Conservation (phyloP, 73 alveolate genomes). For the Paramecium tetraurelia region DNA sequence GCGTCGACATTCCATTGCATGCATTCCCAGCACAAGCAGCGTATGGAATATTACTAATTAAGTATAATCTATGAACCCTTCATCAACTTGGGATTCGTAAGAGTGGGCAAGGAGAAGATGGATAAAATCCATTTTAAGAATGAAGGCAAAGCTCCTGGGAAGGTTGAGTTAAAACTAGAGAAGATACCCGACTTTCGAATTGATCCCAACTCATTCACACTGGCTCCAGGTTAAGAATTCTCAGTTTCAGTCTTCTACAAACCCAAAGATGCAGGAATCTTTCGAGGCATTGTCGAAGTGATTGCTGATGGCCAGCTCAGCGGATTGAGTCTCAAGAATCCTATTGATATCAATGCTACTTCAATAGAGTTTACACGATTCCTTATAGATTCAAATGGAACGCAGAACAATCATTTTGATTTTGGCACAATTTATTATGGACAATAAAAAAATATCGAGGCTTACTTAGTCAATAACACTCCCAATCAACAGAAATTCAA, state of each 20-base stretch:
- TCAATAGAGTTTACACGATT: constrained; percentile 86
- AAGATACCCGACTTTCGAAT: constrained; percentile 80
- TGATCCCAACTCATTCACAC: constrained; percentile 86
- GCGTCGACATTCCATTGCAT: constrained; percentile 84
- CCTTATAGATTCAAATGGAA: constrained; percentile 80
- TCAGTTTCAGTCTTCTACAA: constrained; percentile 79
- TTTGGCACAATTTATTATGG: constrained; percentile 97
- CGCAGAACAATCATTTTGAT: constrained; percentile 84
- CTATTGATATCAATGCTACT: constrained; percentile 97
- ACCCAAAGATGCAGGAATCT: constrained; percentile 94
- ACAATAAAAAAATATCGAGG: constrained; percentile 86
- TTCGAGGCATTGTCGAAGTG: constrained; percentile 92
- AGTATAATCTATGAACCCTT: constrained; percentile 94
- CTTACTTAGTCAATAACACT: constrained; percentile 95
- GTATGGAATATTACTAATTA: not conserved
- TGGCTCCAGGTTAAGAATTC: constrained; percentile 85
- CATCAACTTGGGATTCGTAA: constrained; percentile 94
- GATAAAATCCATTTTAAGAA: constrained; percentile 90
- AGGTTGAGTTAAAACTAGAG: constrained; percentile 84
- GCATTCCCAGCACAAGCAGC: constrained; percentile 95
- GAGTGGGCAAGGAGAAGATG: constrained; percentile 82
- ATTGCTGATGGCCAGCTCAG: constrained; percentile 87
- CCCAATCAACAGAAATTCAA: constrained; percentile 88
- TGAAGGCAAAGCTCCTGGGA: constrained; percentile 94
- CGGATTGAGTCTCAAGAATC: constrained; percentile 71